Conservation (phyloP, 345 rosid genomes). For the Euphorbia pulcherrima region DNA sequence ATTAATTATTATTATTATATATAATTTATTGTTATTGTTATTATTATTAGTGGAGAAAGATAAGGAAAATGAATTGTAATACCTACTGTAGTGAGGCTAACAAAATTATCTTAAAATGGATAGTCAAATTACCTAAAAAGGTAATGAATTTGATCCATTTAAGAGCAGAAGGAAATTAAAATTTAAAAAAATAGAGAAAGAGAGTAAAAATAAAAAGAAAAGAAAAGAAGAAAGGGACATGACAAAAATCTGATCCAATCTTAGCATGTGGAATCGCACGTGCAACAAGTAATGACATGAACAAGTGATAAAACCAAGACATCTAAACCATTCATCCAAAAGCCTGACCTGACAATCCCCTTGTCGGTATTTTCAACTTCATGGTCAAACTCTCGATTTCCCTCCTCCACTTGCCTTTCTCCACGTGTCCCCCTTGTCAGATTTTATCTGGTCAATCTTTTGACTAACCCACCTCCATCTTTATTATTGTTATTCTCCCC, state of each 20-base stretch:
- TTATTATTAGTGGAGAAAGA: no score
- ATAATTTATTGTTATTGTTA: no score
- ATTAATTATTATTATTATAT: no score
- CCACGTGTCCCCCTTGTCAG: conserved; percentile 10
- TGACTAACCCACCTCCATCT: conserved; percentile 8
- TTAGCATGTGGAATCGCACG: conserved; percentile 25
- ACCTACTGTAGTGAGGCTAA: no score
- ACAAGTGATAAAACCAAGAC: not conserved
- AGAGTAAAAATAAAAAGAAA: no score
- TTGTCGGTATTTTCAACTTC: conserved; percentile 25
- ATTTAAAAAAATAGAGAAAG: no score
- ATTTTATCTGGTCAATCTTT: conserved; percentile 16
- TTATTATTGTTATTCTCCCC: not conserved
- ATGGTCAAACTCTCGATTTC: conserved; percentile 19
- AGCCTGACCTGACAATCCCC: conserved; percentile 15
- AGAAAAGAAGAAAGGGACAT: not conserved
- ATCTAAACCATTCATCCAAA: not conserved
- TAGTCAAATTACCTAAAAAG: no score
- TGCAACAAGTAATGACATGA: not conserved
- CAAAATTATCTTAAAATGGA: no score
- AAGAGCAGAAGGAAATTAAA: no score
- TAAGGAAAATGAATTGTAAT: no score
- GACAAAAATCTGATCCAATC: conserved; percentile 7
- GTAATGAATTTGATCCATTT: not conserved
- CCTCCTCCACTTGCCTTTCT: not conserved